These are phyloP conservation scores for Alternaria sp. DNA, from an alignment of 2,329 filamentous ascomycete species.

Conservation along the genomic window DNA sequence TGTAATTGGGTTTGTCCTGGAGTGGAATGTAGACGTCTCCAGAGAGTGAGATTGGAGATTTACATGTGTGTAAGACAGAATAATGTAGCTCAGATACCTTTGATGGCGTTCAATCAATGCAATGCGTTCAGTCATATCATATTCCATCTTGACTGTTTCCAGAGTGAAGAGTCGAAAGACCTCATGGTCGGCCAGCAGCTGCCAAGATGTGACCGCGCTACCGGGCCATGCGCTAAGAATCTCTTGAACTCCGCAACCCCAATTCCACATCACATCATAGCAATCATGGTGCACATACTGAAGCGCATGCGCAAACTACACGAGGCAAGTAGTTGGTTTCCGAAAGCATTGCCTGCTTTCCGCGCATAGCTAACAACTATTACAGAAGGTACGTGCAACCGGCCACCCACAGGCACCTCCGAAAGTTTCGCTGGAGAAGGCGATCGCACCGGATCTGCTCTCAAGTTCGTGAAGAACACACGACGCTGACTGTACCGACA, in stretches of 20 bases:
- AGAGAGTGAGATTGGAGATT: neutral
- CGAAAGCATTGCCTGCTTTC: neutral
- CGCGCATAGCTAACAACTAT: constrained; percentile 29
- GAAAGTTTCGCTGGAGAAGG: constrained; percentile 15
- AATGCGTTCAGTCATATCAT: neutral
- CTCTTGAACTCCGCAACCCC: constrained; percentile 35
- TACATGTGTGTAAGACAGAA: neutral
- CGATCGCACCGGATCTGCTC: neutral
- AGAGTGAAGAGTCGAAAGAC: neutral
- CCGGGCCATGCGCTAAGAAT: constrained; percentile 26
- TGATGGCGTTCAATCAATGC: constrained; percentile 12
- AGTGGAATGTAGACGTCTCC: constrained; percentile 1
- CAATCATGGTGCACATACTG: constrained; percentile 64
- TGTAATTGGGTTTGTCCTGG: constrained; percentile 21
- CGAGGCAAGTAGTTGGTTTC: constrained; percentile 63
- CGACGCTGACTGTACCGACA: constrained; percentile 10
- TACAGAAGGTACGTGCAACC: constrained; percentile 43
- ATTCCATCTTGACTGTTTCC: neutral
- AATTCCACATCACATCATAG: constrained; percentile 24
- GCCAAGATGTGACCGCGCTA: constrained; percentile 27
- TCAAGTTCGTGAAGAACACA: neutral
- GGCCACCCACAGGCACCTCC: constrained; percentile 25
- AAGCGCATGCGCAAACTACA: constrained; percentile 78
- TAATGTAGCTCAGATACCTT: constrained; percentile 4
- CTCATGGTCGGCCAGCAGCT: neutral